Base-by-base conservation (phyloP, 2,329 filamentous ascomycete genomes). In the Penicillium sp. region DNA sequence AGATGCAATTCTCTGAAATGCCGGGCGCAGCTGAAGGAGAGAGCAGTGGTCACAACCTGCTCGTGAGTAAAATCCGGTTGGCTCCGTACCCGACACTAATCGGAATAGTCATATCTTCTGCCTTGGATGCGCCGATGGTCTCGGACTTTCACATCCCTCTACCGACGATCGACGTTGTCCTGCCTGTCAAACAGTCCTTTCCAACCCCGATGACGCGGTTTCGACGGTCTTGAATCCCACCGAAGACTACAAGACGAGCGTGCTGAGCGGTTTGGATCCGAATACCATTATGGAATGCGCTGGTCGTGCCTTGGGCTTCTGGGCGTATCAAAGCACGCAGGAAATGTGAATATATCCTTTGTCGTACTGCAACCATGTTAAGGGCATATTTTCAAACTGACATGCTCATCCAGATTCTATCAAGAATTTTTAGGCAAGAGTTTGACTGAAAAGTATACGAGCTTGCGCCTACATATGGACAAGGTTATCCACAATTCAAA, bases 221-320 rank as follows among this genome's bases (percentile, higher is more conserved):
- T 73, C 83, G 14, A 78, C 83, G 1, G 76, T 81, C 19, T 73
- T 96, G 27, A 86, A 83, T 45, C 88, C 88, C 0, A 83, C 81
- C 0, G 90, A 96, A 56, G 88, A 94, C 51, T 94, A 93, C 72
- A 94, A 94, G 65, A 88, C 86, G 0, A 90, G 83, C 45, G 79
- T 94, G 0, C 72, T 96, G 8, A 88, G 86, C 57, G 91, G 91
- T 0, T 69, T 96, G 1, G 86, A 81, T 45, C 91, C 91, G 1
- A 83, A 77, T 21, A 75, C 83, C 19, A 86, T 96, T 48, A 88
- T 94, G 77, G 90, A 95, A 54, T 94, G 88, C 64, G 85, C 87
- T 15, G 81, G 84, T 4, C 77, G 86, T 51, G 88, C 84, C 1
- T 65, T 95, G 49, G 80, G 78, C 20, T 95, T 95, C 60, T 94